Conservation (phyloP, 805 yeast genomes). For the Kockiozyma suomiensis region DNA sequence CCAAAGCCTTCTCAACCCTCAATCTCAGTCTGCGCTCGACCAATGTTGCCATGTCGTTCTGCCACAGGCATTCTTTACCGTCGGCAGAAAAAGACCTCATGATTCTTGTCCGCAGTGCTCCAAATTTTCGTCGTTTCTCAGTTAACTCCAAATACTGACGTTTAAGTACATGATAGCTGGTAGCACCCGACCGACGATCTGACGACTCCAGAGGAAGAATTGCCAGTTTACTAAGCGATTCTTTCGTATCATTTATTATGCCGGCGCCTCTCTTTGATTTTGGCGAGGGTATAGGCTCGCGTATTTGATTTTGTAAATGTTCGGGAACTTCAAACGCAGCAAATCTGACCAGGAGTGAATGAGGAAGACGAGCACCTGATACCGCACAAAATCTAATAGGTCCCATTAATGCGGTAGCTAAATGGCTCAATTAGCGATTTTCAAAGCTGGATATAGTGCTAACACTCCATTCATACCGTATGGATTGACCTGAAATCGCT, state of each 20-base stretch:
- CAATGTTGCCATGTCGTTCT: constrained; percentile 13
- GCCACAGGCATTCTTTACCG: background rate
- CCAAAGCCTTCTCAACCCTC: constrained; percentile 3
- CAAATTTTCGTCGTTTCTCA: background rate
- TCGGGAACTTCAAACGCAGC: constrained; percentile 14
- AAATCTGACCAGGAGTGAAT: constrained; percentile 7
- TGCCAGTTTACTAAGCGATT: background rate
- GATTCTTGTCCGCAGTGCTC: background rate
- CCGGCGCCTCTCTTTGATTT: background rate
- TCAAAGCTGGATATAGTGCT: no score
- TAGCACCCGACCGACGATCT: background rate
- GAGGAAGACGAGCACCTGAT: constrained; percentile 6
- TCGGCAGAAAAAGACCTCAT: background rate
- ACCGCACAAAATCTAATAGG: constrained; percentile 6
- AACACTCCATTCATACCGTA: constrained; percentile 6
- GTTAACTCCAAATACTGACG: background rate
- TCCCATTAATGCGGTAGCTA: background rate
- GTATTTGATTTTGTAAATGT: background rate
- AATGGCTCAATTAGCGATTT: background rate
- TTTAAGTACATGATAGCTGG: constrained; percentile 13
- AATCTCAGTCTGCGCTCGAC: constrained; percentile 12
- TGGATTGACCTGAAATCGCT: constrained; percentile 9
- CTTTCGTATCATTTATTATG: background rate
- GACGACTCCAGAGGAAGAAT: constrained; percentile 1
- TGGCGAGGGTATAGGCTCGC: background rate